Percentiles rank a stretch among this genome's conserved stretches.
phyloP scores from a whole-genome alignment of 2,329 filamentous ascomycete species.

The Hypoxylon sp. region DNA sequence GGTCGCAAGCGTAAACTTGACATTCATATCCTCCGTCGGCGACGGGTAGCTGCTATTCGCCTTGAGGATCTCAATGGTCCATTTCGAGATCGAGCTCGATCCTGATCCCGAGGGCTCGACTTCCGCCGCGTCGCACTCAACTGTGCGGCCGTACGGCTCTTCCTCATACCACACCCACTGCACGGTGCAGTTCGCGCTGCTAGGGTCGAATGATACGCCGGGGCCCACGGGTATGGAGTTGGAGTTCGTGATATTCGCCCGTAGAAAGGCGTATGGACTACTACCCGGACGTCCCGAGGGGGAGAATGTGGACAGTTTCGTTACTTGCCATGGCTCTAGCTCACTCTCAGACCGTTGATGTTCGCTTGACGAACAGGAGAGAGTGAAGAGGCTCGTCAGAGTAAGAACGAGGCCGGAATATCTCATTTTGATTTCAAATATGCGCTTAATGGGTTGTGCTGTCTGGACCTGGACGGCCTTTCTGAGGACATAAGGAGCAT shows the following conservation, averaged over 20 bases:
- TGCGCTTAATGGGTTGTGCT: neutral
- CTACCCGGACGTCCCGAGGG: slow-evolving; percentile 49
- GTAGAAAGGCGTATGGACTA: slow-evolving; percentile 42
- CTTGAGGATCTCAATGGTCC: slow-evolving; percentile 50
- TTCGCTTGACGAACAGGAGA: slow-evolving; percentile 8
- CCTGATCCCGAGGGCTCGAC: neutral
- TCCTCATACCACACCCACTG: slow-evolving; percentile 39
- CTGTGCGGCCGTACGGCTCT: slow-evolving; percentile 39
- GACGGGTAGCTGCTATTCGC: slow-evolving; percentile 21
- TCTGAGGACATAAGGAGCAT: neutral
- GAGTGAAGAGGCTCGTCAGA: slow-evolving; percentile 27
- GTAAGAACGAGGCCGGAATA: slow-evolving; percentile 8
- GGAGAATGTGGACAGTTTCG: slow-evolving; percentile 43
- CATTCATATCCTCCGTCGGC: slow-evolving; percentile 45
- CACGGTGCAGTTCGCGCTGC: slow-evolving; percentile 49
- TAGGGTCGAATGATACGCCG: slow-evolving; percentile 39
- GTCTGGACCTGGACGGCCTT: neutral
- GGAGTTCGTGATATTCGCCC: slow-evolving; percentile 50
- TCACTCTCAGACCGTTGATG: neutral
- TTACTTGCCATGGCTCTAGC: slow-evolving; percentile 48
- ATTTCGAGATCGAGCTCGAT: slow-evolving; percentile 35
- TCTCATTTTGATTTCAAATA: slow-evolving; percentile 22
- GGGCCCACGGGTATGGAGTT: slow-evolving; percentile 43
- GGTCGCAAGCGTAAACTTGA: slow-evolving; percentile 46
- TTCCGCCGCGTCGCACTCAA: slow-evolving; percentile 40